A percentile compares a stretch with the other conserved stretches of the same genome.
Conservation (phyloP, 176 grass and related monocot species). For the Ensete ventricosum region DNA sequence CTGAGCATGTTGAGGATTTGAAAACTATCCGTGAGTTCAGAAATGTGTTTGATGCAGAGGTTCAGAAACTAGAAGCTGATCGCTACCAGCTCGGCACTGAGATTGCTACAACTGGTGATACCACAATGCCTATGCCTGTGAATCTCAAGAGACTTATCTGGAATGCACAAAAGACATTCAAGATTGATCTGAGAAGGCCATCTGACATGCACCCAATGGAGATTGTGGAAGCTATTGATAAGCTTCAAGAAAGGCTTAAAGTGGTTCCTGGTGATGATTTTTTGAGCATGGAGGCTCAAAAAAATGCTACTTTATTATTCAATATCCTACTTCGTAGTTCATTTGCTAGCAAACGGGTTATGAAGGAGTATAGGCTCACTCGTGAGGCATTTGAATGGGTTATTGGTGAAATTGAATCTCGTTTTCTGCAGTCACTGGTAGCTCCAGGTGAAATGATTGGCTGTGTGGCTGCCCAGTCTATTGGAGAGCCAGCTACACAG, state of each 20-base stretch:
- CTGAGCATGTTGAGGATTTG: conserved; percentile 95
- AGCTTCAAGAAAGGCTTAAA: conserved; percentile 88
- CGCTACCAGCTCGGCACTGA: conserved; percentile 81
- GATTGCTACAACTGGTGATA: conserved; percentile 85
- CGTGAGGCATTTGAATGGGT: conserved; percentile 99
- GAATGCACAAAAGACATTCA: conserved; percentile 99
- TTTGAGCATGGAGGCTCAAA: conserved; percentile 93
- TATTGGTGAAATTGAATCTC: conserved; percentile 89
- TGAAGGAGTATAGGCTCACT: conserved; percentile 88
- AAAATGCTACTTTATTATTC: conserved; percentile 93
- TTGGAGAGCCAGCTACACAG: conserved; percentile 93
- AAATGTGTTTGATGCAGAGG: conserved; percentile 96
- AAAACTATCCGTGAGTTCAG: conserved; percentile 90
- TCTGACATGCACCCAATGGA: conserved; percentile 99
- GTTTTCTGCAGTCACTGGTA: conserved; percentile 87
- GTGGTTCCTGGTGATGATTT: conserved; percentile 96
- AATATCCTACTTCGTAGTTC: conserved; percentile 93
- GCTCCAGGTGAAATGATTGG: conserved; percentile 98
- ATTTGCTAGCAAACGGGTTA: conserved; percentile 90
- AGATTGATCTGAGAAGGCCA: conserved; percentile 82
- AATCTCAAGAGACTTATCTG: conserved; percentile 92
- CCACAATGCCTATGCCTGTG: conserved; percentile 81
- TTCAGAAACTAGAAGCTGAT: conserved; percentile 89
- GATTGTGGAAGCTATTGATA: conserved; percentile 97
- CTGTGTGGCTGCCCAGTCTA: conserved; percentile 95